Evolutionary conservation across 768 basidiomycete genomes (phyloP).

Genomic region (Amanita brunnescens): DNA sequence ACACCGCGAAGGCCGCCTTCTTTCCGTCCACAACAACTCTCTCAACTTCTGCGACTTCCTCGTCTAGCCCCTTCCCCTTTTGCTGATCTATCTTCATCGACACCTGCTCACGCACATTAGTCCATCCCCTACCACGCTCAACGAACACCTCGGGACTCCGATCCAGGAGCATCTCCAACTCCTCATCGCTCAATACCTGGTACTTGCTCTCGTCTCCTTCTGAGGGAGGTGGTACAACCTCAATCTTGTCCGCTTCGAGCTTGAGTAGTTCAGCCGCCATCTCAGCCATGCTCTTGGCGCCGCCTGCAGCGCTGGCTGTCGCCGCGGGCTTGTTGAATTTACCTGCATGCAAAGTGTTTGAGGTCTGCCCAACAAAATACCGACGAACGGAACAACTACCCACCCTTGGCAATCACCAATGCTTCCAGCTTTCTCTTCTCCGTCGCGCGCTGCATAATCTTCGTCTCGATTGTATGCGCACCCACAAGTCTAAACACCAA

Average conservation of each 20-base stretch:
- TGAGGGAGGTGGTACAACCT: constrained; percentile 50
- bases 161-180: constrained; percentile 76
- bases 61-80: constrained; percentile 10
- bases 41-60: constrained; percentile 9
- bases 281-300: constrained; percentile 54
- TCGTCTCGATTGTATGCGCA: constrained; percentile 85
- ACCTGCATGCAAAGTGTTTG: constrained; percentile 37
- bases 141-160: constrained; percentile 65
- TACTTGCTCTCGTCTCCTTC: constrained; percentile 60
- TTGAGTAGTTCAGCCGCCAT: constrained; percentile 70
- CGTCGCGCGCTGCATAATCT: constrained; percentile 80
- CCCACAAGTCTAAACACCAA: constrained; percentile 84
- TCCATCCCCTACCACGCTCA: constrained; percentile 69
- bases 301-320: constrained; percentile 38
- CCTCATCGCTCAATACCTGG: constrained; percentile 72
- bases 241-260: constrained; percentile 85
- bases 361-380: too few relatives aligned
- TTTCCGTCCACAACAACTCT: constrained; percentile 16
- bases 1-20: constrained; percentile 70
- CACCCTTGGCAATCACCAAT: constrained; percentile 89
- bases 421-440: constrained; percentile 90
- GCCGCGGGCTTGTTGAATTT: constrained; percentile 76
- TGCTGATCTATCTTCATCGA: constrained; percentile 8
- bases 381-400: constrained; percentile 4
- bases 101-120: constrained; percentile 28